Evolutionary conservation across 2,329 filamentous ascomycete genomes (phyloP).

Genomic region (Pseudogymnoascus sp.): DNA sequence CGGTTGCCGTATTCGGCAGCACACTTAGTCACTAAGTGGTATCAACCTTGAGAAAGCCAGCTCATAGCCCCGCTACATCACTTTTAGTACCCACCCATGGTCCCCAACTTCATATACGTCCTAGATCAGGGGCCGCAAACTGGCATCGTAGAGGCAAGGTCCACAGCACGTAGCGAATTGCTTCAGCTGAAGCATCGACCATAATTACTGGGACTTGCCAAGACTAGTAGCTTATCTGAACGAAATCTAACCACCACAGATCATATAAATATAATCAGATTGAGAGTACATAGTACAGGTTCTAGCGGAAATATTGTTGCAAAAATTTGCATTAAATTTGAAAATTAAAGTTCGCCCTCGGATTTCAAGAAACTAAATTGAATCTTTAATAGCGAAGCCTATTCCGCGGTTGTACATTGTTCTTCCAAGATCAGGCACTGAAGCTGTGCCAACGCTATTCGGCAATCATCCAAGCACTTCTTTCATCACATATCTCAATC

Average conservation of each 20-base stretch:
- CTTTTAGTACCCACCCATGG: neutral
- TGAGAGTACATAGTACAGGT: neutral
- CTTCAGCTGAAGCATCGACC: neutral
- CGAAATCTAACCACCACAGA: neutral
- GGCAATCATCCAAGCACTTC: neutral
- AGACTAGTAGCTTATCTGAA: neutral
- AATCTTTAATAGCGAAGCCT: neutral
- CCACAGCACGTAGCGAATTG: neutral
- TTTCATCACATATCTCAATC: neutral
- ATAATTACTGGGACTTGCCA: neutral
- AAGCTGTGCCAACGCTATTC: neutral
- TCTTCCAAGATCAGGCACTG: neutral
- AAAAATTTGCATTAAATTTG: neutral
- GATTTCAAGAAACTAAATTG: neutral
- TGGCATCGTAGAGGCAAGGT: neutral
- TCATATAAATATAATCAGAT: neutral
- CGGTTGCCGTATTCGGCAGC: neutral
- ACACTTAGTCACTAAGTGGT: neutral
- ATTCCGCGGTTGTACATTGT: neutral
- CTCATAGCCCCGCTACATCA: neutral
- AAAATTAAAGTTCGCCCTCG: neutral
- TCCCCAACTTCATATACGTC: neutral
- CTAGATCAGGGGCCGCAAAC: neutral
- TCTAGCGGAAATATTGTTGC: neutral
- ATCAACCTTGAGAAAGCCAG: neutral